These are phyloP conservation scores for Naganishia kalamii DNA, from an alignment of 768 basidiomycete genomes.

Conservation along the genomic window DNA sequence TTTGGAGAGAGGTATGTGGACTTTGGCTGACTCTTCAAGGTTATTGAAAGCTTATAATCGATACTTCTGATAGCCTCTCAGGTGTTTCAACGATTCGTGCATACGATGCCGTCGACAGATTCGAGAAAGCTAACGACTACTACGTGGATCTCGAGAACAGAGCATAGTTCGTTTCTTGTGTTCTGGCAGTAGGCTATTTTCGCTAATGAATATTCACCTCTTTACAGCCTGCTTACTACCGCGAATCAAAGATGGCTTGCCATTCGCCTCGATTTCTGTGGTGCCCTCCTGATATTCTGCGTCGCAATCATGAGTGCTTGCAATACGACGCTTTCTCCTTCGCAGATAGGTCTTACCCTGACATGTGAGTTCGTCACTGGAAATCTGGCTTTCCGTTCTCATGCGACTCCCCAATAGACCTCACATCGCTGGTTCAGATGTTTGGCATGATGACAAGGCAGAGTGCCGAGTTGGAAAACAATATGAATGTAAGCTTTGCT, in stretches of 20 bases:
- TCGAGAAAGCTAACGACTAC: constrained; percentile 64
- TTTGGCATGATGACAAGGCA: constrained; percentile 34
- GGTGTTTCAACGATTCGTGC: constrained; percentile 64
- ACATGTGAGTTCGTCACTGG: constrained; percentile 45
- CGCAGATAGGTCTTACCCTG: constrained; percentile 70
- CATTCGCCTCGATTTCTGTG: constrained; percentile 80
- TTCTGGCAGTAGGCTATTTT: neutral
- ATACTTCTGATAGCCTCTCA: constrained; percentile 26
- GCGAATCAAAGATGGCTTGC: constrained; percentile 72
- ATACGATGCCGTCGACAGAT: constrained; percentile 70
- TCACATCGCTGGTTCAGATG: constrained; percentile 35
- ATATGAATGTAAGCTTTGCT: constrained; percentile 59
- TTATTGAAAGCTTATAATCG: neutral
- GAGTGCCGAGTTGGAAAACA: constrained; percentile 68
- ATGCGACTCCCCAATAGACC: constrained; percentile 20
- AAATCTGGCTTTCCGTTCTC: neutral
- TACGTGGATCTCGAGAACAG: constrained; percentile 85
- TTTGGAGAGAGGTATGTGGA: constrained; percentile 78
- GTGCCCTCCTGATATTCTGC: constrained; percentile 51
- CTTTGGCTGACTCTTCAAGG: constrained; percentile 47
- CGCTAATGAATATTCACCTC: too few relatives aligned
- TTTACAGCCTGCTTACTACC: constrained; percentile 55
- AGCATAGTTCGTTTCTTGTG: constrained; percentile 57
- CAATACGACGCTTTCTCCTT: constrained; percentile 59
- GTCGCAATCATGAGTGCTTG: constrained; percentile 69